These are phyloP conservation scores for Alternaria infectoria DNA, from an alignment of 2,329 filamentous ascomycete species.

Conservation along the genomic window DNA sequence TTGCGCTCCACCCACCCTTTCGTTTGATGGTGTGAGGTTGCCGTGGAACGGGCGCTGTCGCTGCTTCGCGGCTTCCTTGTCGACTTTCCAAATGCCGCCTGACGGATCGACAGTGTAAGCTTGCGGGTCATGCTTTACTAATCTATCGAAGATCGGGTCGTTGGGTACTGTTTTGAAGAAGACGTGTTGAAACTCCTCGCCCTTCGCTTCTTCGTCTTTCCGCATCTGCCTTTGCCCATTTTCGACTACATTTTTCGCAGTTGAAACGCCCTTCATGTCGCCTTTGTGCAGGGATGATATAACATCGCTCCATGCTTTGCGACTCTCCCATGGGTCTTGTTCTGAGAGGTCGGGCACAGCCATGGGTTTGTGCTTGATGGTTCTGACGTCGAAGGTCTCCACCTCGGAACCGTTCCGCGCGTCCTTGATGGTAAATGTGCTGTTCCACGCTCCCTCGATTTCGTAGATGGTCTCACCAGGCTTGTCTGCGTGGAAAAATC, in stretches of 20 bases:
- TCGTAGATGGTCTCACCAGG: constrained; percentile 45
- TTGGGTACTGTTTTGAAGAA: constrained; percentile 49
- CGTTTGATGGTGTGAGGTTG: constrained; percentile 33
- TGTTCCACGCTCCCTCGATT: constrained; percentile 52
- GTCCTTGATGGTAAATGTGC: constrained; percentile 48
- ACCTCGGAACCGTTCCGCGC: constrained; percentile 39
- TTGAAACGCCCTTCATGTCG: constrained; percentile 49
- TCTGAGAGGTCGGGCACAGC: constrained; percentile 38
- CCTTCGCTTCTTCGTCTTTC: constrained; percentile 45
- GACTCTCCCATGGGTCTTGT: constrained; percentile 55
- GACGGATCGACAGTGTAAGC: constrained; percentile 31
- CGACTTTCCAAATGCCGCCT: constrained; percentile 43
- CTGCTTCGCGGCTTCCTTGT: constrained; percentile 28
- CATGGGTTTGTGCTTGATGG: constrained; percentile 26
- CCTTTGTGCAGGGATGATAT: constrained; percentile 48
- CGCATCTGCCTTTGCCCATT: constrained; percentile 52
- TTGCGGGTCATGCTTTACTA: constrained; percentile 25
- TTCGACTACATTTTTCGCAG: constrained; percentile 43
- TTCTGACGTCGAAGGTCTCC: constrained; percentile 45
- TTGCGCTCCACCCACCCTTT: constrained; percentile 3
- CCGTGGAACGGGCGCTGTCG: constrained; percentile 39
- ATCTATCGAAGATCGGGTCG: constrained; percentile 35
- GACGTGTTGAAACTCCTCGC: constrained; percentile 47
- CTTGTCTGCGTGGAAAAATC: constrained; percentile 44
- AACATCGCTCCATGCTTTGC: constrained; percentile 52